Conservation (phyloP, 2,329 filamentous ascomycete genomes). For the Curvularia eragrostidis region DNA sequence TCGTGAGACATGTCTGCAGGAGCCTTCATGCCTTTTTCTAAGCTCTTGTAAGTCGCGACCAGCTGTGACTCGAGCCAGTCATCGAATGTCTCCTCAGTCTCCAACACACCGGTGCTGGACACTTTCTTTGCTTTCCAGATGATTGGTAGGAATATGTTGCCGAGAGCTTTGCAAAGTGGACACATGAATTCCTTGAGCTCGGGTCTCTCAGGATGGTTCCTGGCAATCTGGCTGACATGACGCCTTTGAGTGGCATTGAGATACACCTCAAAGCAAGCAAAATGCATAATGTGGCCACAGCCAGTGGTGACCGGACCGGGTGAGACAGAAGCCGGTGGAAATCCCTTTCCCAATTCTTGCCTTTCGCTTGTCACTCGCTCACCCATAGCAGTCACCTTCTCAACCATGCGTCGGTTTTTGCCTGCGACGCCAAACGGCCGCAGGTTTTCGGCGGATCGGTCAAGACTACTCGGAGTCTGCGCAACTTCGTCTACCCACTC, state of each 20-base stretch:
- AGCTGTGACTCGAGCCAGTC: slow-evolving; percentile 69
- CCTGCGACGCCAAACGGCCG: slow-evolving; percentile 90
- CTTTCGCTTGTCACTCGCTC: slow-evolving; percentile 74
- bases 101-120: slow-evolving; percentile 76
- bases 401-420: slow-evolving; percentile 79
- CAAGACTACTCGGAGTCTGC: slow-evolving; percentile 79
- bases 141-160: slow-evolving; percentile 92
- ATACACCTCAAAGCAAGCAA: slow-evolving; percentile 91
- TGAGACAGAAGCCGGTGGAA: slow-evolving; percentile 70
- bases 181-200: slow-evolving; percentile 89
- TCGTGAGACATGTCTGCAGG: slow-evolving; percentile 45
- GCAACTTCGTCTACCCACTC: slow-evolving; percentile 86
- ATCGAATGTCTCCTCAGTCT: slow-evolving; percentile 65
- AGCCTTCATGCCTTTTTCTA: slow-evolving; percentile 39
- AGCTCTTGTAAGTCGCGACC: slow-evolving; percentile 60
- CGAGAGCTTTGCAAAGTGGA: slow-evolving; percentile 93
- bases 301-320: slow-evolving; percentile 85
- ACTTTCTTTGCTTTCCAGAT: slow-evolving; percentile 94
- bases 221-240: slow-evolving; percentile 89
- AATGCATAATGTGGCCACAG: slow-evolving; percentile 99
- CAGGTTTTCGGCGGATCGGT: slow-evolving; percentile 80
- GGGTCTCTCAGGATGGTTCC: slow-evolving; percentile 87
- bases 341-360: slow-evolving; percentile 88
- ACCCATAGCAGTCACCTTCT: slow-evolving; percentile 77
- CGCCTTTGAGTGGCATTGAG: slow-evolving; percentile 81